Conservation (phyloP, 441 rosid species). For the Pelargonium fulgidum region DNA sequence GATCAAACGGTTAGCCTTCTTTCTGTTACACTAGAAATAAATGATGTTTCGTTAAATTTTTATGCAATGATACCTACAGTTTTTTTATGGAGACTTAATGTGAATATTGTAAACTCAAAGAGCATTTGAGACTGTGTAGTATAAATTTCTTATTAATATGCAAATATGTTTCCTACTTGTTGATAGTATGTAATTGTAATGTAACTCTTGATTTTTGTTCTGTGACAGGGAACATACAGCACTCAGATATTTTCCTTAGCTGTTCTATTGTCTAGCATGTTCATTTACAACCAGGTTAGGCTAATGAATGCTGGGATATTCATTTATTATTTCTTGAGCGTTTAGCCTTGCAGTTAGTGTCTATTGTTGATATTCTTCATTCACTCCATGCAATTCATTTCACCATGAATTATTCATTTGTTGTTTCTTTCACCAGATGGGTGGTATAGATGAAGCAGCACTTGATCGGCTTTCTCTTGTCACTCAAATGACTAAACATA, state of each 20-base stretch:
- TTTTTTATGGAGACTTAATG: no score
- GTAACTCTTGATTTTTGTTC: conserved; percentile 6
- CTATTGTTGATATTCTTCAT: background rate
- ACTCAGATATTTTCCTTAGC: conserved; percentile 97
- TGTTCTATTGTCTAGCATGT: conserved; percentile 93
- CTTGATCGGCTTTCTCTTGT: conserved; percentile 97
- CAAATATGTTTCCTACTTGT: background rate
- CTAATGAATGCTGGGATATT: background rate
- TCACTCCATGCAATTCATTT: background rate
- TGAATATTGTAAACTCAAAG: no score
- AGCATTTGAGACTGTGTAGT: background rate
- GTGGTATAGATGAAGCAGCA: conserved; percentile 97
- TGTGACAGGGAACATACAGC: conserved; percentile 86
- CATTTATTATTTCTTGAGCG: background rate
- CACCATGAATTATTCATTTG: conserved; percentile 6
- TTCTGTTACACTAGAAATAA: background rate
- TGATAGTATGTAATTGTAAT: conserved; percentile 11
- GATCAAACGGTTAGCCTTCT: conserved; percentile 77
- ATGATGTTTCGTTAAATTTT: background rate
- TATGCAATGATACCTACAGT: no score
- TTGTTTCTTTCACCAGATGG: conserved; percentile 51
- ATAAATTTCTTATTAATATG: background rate
- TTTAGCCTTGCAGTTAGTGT: background rate
- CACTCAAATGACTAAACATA: conserved; percentile 94
- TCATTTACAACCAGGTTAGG: conserved; percentile 86